Evolutionary conservation across 345 rosid genomes (phyloP).

Genomic region (Conringia planisiliqua): DNA sequence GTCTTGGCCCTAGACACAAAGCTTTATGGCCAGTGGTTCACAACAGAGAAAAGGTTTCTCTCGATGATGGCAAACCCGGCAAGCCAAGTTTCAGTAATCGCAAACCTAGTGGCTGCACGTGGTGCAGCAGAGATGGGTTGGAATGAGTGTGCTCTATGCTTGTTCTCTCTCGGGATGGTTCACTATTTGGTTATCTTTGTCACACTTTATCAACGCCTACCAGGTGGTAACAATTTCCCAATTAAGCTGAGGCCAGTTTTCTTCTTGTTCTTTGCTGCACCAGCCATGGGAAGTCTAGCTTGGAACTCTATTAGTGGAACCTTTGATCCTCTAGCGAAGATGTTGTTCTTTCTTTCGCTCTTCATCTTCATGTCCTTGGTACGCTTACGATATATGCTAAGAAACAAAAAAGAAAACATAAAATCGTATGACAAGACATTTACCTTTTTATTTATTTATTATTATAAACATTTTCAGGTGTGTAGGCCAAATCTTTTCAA

Average conservation of each 20-base stretch:
- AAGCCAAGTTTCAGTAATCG: slow-evolving; percentile 60
- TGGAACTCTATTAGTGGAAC: slow-evolving; percentile 60
- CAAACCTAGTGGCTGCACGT: slow-evolving; percentile 53
- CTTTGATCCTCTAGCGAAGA: slow-evolving; percentile 49
- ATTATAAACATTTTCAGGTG: slow-evolving; percentile 32
- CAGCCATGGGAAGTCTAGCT: slow-evolving; percentile 59
- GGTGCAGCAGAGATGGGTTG: slow-evolving; percentile 59
- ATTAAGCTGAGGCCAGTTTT: slow-evolving; percentile 49
- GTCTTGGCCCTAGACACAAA: slow-evolving; percentile 53
- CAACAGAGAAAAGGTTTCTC: slow-evolving; percentile 55
- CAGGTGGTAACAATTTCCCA: slow-evolving; percentile 44
- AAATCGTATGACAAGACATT: not conserved
- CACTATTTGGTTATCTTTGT: slow-evolving; percentile 71
- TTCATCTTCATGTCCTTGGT: slow-evolving; percentile 64
- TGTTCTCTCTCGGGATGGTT: slow-evolving; percentile 63
- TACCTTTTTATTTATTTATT: not conserved
- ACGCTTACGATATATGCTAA: not conserved
- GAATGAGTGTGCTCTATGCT: slow-evolving; percentile 54
- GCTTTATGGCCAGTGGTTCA: slow-evolving; percentile 80
- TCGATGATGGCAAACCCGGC: slow-evolving; percentile 61
- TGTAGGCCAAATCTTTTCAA: slow-evolving; percentile 61
- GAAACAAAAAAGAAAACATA: not conserved
- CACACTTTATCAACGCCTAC: slow-evolving; percentile 62
- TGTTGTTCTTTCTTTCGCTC: slow-evolving; percentile 57
- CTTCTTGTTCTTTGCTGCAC: slow-evolving; percentile 72